phyloP scores from a whole-genome alignment of 2,329 filamentous ascomycete species.

The Talaromyces funiculosus region DNA sequence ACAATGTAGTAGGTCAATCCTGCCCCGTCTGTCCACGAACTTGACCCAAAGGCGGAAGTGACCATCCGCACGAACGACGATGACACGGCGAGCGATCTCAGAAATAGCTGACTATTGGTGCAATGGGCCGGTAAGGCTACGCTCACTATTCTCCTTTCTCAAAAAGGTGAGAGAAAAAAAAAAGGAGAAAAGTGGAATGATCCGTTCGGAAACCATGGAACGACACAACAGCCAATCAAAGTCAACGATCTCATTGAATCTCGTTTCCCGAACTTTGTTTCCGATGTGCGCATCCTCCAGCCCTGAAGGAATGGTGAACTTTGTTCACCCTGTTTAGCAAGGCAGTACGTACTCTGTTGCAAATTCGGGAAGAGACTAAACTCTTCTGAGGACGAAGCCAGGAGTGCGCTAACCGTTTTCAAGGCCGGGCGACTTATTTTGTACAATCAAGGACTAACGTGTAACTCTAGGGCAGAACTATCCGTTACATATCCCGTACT shows the following conservation, averaged over 20 bases:
- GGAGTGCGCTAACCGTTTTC: not conserved
- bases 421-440: not conserved
- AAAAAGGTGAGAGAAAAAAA: not conserved
- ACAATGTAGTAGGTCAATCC: not conserved
- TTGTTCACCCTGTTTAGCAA: not conserved
- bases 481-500: not conserved
- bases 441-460: not conserved
- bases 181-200: not conserved
- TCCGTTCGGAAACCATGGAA: not conserved
- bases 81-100: not conserved
- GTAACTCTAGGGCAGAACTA: not conserved
- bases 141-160: too few species aligned
- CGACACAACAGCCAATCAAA: not conserved
- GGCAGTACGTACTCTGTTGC: not conserved
- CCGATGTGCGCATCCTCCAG: not conserved
- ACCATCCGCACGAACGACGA: not conserved
- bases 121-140: too few species aligned
- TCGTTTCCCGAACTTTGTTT: conserved; percentile 4
- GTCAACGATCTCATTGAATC: not conserved
- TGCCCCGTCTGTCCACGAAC: not conserved
- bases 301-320: not conserved
- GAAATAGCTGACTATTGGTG: too few species aligned
- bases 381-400: not conserved
- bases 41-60: not conserved
- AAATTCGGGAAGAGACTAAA: not conserved